Evolutionary conservation across 345 rosid species (phyloP), one percentile per base, ranked within the genome.

Genomic region (Pistacia atlantica): DNA sequence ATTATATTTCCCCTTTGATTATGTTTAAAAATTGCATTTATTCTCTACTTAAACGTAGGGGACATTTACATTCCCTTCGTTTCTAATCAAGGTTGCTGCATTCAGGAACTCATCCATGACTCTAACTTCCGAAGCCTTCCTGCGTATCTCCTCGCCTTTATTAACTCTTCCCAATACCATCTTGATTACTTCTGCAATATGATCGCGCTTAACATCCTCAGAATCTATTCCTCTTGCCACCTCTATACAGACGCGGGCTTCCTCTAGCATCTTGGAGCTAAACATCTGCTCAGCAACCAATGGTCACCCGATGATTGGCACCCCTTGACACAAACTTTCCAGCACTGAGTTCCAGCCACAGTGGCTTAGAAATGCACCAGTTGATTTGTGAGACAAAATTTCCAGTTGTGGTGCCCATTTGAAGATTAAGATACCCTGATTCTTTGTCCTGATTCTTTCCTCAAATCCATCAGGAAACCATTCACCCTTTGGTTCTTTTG

Each of bases 241-340:
- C 58, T 80, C 80, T 9, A 66, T 4, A 14, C 68, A 71, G 37
- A 65, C 73, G 0, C 79, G 51, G 1, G 69, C 55, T 62, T 76
- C 62, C 18, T 59, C 74, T 55, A 80, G 73, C 64, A 80, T 10
- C 20, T 67, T 58, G 1, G 80, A 76, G 74, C 72, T 80, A 56
- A 76, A 76, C 57, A 55, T 33, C 70, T 80, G 77, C 59, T 80
- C 79, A 22, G 42, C 83, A 0, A 16, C 45, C 66, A 80, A 38
- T 3, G 79, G 83, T 73, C 83, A 80, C 8, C 83, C 83, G 3
- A 76, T 76, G 42, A 80, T 76, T 6, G 83, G 83, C 8, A 65
- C 56, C 16, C 82, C 80, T 3, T 33, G 56, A 28, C 2, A 11
- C 69, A 80, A 72, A 54, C 77, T 75, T 58, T 71, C 79, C 16